Evolutionary conservation across 108 stramenopile genomes (phyloP), one percentile per base, ranked within the genome.

Genomic region (Cyclotella sp.): DNA sequence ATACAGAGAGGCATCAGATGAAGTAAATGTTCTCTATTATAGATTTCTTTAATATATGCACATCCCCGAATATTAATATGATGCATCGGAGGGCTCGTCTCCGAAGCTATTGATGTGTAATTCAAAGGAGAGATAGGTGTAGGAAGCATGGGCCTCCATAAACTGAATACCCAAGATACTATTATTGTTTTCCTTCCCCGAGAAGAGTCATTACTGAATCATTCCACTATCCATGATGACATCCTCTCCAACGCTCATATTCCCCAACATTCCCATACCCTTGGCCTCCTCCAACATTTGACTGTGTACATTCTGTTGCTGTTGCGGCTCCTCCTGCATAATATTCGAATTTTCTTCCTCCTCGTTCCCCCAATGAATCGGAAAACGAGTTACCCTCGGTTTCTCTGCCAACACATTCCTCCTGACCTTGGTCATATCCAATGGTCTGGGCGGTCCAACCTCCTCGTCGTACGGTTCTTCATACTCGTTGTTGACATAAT

Each of bases 401-500:
- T 98, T 95, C 70, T 98, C 98, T 9, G 96, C 93, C 83, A 98
- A 69, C 49, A 99, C 96, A 63, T 82, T 81, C 54, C 98, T 85
- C 66, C 80, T 73, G 62, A 96, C 92, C 53, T 89, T 90, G 16
- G 61, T 80, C 55, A 94, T 71, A 60, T 91, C 90, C 29, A 92
- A 64, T 10, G 85, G 90, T 42, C 66, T 82, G 28, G 86, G 80
- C 16, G 84, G 77, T 41, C 85, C 88, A 27, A 24, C 45, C 68
- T 86, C 85, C 63, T 72, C 81, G 58, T 88, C 88, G 57, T 72
- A 76, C 14, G 42, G 84, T 68, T 89, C 89, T 66, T 70, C 81
- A 77, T 92, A 97, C 89, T 98, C 99, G 86, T 99, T 99, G 80
- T 98, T 98, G 63, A 99, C 99, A 86, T 99, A 99, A 86, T 99